Evolutionary conservation across 345 rosid genomes (phyloP).

Genomic region (Fremontodendron californicum): DNA sequence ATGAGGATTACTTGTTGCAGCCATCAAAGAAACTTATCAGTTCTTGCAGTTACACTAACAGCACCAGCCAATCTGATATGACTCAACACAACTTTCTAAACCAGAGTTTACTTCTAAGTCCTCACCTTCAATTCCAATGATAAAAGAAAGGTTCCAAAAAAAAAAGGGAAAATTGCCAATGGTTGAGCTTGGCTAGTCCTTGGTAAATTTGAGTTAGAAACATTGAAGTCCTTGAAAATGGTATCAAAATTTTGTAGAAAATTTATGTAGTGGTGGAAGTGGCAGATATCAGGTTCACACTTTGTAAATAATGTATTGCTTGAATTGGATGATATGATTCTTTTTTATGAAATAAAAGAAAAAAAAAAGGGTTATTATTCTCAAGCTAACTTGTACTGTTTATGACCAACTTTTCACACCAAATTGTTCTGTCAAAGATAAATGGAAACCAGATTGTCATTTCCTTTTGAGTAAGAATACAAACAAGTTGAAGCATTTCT

Average conservation of each 20-base stretch:
- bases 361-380: not conserved
- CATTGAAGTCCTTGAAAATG: conserved; percentile 15
- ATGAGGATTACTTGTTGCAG: conserved; percentile 32
- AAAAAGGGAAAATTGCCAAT: not conserved
- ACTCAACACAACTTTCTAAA: conserved; percentile 39
- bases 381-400: not conserved
- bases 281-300: conserved; percentile 11
- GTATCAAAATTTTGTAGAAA: conserved; percentile 14
- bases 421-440: not conserved
- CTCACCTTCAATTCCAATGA: conserved; percentile 54
- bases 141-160: conserved; percentile 19
- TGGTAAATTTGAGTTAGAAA: conserved; percentile 16
- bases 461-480: not conserved
- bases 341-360: not conserved
- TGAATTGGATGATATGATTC: not conserved
- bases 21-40: conserved; percentile 43
- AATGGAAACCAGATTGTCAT: not conserved
- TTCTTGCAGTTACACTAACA: conserved; percentile 46
- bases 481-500: conserved; percentile 6
- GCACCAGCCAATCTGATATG: conserved; percentile 33
- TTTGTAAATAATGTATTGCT: conserved; percentile 4
- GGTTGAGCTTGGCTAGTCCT: conserved; percentile 7
- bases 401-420: not conserved
- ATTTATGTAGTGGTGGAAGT: conserved; percentile 4
- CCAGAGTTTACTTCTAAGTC: conserved; percentile 45